phyloP scores from a whole-genome alignment of 768 basidiomycete species.

The Leccinum boreale region DNA sequence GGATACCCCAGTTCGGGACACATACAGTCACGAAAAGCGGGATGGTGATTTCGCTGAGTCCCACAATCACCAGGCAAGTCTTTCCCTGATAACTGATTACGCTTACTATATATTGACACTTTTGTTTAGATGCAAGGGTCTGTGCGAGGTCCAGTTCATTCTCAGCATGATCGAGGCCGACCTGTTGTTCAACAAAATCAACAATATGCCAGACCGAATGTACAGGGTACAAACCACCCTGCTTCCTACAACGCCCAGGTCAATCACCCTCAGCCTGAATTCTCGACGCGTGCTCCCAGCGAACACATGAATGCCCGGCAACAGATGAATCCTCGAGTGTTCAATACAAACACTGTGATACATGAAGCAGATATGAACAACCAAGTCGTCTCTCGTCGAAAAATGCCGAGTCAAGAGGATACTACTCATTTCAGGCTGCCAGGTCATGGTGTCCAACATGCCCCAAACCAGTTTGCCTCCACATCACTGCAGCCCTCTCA shows the following conservation, averaged over 20 bases:
- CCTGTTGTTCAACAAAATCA: constrained; percentile 38
- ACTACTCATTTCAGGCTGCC: constrained; percentile 34
- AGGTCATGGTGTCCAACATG: constrained; percentile 30
- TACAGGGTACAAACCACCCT: constrained; percentile 36
- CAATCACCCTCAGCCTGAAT: constrained; percentile 14
- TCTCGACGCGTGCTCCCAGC: constrained; percentile 38
- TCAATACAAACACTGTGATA: constrained; percentile 34
- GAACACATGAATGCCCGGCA: constrained; percentile 35
- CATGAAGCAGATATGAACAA: constrained; percentile 32
- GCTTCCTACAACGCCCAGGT: constrained; percentile 36
- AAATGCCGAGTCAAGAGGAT: constrained; percentile 42
- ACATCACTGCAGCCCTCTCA: constrained; percentile 36
- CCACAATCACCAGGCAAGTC: constrained; percentile 47
- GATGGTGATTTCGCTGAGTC: constrained; percentile 35
- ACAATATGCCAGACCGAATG: constrained; percentile 38
- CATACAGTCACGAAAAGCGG: constrained; percentile 40
- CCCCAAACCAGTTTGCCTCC: constrained; percentile 46
- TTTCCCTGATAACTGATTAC: constrained; percentile 2
- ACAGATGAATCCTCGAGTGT: constrained; percentile 26
- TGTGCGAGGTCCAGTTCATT: constrained; percentile 38
- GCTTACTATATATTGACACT: constrained; percentile 20
- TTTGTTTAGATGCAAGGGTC: constrained; percentile 43
- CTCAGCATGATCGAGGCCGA: constrained; percentile 37
- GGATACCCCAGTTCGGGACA: constrained; percentile 24
- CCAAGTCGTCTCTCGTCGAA: constrained; percentile 33